Evolutionary conservation across 495 filamentous ascomycete genomes (phyloP).

Genomic region (Xylaria scruposa): DNA sequence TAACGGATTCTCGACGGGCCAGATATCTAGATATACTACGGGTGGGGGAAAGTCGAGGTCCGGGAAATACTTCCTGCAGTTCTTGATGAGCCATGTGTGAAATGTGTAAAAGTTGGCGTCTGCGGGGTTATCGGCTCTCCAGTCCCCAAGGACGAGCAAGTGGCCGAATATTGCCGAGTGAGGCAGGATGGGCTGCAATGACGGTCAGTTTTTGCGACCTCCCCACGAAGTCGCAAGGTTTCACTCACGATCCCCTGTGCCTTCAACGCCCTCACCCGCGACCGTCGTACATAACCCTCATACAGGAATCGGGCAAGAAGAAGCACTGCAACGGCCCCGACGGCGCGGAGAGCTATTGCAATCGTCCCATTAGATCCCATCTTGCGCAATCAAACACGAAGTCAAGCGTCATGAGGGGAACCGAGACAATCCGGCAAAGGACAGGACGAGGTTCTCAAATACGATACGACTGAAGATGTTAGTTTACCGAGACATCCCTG

Average conservation of each 20-base stretch:
- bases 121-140: constrained; percentile 31
- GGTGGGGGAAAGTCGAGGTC: constrained; percentile 34
- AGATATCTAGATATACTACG: constrained; percentile 53
- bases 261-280: constrained; percentile 31
- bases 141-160: constrained; percentile 34
- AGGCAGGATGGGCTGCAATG: constrained; percentile 36
- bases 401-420: constrained; percentile 2
- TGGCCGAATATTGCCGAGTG: constrained; percentile 39
- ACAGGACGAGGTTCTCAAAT: not conserved
- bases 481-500: not conserved
- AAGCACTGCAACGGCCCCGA: constrained; percentile 11
- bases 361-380: constrained; percentile 9
- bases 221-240: not conserved
- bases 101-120: constrained; percentile 39
- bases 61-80: constrained; percentile 41
- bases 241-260: constrained; percentile 41
- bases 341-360: constrained; percentile 1
- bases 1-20: constrained; percentile 45
- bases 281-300: constrained; percentile 31
- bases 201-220: not conserved
- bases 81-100: constrained; percentile 33
- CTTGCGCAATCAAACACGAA: not conserved
- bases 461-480: not conserved
- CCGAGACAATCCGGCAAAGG: not conserved
- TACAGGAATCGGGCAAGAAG: constrained; percentile 32